phyloP scores from a whole-genome alignment of 1,284 basidiomycete species.

The Moniliophthora roreri region DNA sequence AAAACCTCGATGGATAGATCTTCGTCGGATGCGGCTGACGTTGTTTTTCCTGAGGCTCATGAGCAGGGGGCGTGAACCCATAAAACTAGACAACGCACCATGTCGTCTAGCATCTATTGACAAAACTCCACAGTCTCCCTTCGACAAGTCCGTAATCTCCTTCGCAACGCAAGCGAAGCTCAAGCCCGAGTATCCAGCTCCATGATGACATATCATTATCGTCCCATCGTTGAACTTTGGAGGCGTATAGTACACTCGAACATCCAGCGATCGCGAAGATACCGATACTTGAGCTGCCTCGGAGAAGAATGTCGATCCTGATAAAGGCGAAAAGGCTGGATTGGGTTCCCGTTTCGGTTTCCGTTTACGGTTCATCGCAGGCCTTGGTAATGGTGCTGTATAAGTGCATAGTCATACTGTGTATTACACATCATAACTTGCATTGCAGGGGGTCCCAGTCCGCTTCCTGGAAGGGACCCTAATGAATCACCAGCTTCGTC shows the following conservation, averaged over 20 bases:
- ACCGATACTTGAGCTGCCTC: constrained; percentile 77
- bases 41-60: constrained; percentile 60
- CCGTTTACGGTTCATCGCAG: constrained; percentile 18
- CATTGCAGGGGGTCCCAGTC: constrained; percentile 61
- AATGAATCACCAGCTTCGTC: constrained; percentile 63
- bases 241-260: constrained; percentile 78
- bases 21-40: constrained; percentile 43
- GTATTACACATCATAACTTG: constrained; percentile 32
- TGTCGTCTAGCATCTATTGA: constrained; percentile 87
- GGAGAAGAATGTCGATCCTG: constrained; percentile 71
- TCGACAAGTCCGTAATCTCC: constrained; percentile 61
- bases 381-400: constrained; percentile 24
- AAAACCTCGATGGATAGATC: constrained; percentile 76
- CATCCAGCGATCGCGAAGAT: constrained; percentile 59
- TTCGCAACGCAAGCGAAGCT: constrained; percentile 89
- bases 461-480: constrained; percentile 55
- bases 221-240: constrained; percentile 51
- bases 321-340: constrained; percentile 68
- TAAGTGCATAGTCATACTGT: constrained; percentile 4
- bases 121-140: constrained; percentile 82
- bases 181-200: constrained; percentile 88
- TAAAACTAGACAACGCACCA: constrained; percentile 51
- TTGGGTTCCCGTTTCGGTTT: constrained; percentile 43
- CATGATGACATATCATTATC: constrained; percentile 91
- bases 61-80: constrained; percentile 9